Conservation (phyloP, 257 asterid genomes). For the Plantago major region DNA sequence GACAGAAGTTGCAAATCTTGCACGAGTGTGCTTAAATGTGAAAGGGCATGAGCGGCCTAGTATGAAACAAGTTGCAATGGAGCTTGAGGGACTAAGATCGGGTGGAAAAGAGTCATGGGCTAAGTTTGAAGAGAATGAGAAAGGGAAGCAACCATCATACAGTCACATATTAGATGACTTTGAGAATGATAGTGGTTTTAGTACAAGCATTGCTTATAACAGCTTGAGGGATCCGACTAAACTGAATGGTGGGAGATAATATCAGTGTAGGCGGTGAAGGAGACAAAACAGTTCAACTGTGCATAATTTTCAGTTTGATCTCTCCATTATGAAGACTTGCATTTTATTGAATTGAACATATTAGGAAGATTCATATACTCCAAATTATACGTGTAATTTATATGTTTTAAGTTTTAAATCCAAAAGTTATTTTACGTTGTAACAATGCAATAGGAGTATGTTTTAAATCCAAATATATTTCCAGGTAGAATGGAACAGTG, state of each 20-base stretch:
- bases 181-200: slow-evolving; percentile 1
- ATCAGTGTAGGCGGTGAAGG: too few relatives aligned
- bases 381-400: too few relatives aligned
- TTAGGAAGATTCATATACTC: too few relatives aligned
- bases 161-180: background rate
- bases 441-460: too few relatives aligned
- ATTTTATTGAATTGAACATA: too few relatives aligned
- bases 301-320: too few relatives aligned
- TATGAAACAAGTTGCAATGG: slow-evolving; percentile 37
- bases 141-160: slow-evolving; percentile 18
- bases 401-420: too few relatives aligned
- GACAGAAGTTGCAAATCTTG: slow-evolving; percentile 12
- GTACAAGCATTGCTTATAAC: slow-evolving; percentile 4
- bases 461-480: too few relatives aligned
- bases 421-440: too few relatives aligned
- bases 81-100: slow-evolving; percentile 20
- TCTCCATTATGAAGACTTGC: too few relatives aligned
- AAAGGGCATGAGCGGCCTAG: slow-evolving; percentile 36
- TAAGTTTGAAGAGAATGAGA: background rate
- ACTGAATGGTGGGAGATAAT: slow-evolving; percentile 21
- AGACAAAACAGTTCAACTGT: too few relatives aligned
- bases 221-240: slow-evolving; percentile 12
- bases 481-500: too few relatives aligned
- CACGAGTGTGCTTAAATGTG: slow-evolving; percentile 19
- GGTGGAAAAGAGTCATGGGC: slow-evolving; percentile 22